Conservation (phyloP, 441 rosid species). For the Pelargonium myrrhifolium region DNA sequence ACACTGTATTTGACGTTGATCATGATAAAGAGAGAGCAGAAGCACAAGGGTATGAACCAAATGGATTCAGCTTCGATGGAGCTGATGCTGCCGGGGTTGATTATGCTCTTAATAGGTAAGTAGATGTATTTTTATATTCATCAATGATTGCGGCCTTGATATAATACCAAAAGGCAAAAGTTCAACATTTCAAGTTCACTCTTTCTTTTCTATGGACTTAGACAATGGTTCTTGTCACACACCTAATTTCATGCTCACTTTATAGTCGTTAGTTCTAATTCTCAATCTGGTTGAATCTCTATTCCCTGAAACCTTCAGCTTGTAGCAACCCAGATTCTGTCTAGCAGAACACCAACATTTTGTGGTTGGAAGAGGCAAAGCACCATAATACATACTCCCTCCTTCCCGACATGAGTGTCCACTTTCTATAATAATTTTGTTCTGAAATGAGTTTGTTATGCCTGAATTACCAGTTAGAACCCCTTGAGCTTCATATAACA, state of each 20-base stretch:
- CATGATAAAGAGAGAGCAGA: slow-evolving; percentile 80
- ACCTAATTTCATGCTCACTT: neutral
- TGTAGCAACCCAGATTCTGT: too few species aligned
- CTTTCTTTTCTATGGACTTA: neutral
- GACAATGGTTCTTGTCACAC: neutral
- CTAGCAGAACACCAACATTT: too few species aligned
- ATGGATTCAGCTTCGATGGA: slow-evolving; percentile 85
- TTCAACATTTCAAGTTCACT: too few species aligned
- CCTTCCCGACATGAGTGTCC: too few species aligned
- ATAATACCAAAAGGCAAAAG: neutral
- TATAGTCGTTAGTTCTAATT: neutral
- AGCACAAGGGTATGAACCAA: slow-evolving; percentile 76
- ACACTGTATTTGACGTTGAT: slow-evolving; percentile 91
- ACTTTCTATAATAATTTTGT: too few species aligned
- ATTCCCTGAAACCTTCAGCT: neutral
- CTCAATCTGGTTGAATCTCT: neutral
- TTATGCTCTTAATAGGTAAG: slow-evolving; percentile 81
- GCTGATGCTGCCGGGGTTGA: slow-evolving; percentile 81
- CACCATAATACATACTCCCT: too few species aligned
- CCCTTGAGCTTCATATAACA: too few species aligned
- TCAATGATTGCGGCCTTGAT: neutral
- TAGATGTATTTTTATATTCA: neutral
- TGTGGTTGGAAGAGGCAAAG: too few species aligned
- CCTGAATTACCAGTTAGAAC: too few species aligned
- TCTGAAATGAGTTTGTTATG: too few species aligned